These are phyloP conservation scores for Alternaria novae-zelandiae DNA, from an alignment of 2,329 filamentous ascomycete genomes.

Conservation along the genomic window DNA sequence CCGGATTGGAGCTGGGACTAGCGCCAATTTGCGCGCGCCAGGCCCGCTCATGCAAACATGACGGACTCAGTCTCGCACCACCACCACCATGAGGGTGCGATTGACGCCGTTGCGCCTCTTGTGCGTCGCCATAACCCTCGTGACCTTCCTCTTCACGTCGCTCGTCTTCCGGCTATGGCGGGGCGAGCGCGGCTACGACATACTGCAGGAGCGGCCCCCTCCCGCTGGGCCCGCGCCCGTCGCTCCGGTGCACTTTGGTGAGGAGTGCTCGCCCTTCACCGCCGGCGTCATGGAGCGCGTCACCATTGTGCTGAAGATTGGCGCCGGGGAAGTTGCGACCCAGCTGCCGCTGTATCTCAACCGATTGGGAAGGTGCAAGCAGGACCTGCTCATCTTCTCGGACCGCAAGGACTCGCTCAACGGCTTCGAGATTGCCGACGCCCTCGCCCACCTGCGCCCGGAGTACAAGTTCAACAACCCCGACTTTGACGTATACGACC, in stretches of 20 bases:
- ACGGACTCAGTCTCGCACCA: slow-evolving; percentile 17
- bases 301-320: slow-evolving; percentile 64
- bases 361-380: slow-evolving; percentile 62
- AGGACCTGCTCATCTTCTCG: slow-evolving; percentile 64
- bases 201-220: slow-evolving; percentile 35
- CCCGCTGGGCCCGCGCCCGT: slow-evolving; percentile 24
- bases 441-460: slow-evolving; percentile 53
- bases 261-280: slow-evolving; percentile 42
- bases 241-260: slow-evolving; percentile 33
- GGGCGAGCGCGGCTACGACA: slow-evolving; percentile 40
- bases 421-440: slow-evolving; percentile 56
- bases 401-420: slow-evolving; percentile 62
- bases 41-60: slow-evolving; percentile 18
- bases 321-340: slow-evolving; percentile 62
- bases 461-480: slow-evolving; percentile 51
- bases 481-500: slow-evolving; percentile 60
- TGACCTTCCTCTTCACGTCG: slow-evolving; percentile 28
- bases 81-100: slow-evolving; percentile 44
- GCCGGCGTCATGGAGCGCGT: slow-evolving; percentile 52
- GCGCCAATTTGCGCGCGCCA: slow-evolving; percentile 15
- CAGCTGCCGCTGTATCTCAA: slow-evolving; percentile 64
- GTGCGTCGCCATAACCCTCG: slow-evolving; percentile 35
- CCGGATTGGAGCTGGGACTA: slow-evolving; percentile 5
- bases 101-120: slow-evolving; percentile 44
- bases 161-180: slow-evolving; percentile 31